Conservation (phyloP, 2,329 filamentous ascomycete genomes). For the Botryotinia calthae region DNA sequence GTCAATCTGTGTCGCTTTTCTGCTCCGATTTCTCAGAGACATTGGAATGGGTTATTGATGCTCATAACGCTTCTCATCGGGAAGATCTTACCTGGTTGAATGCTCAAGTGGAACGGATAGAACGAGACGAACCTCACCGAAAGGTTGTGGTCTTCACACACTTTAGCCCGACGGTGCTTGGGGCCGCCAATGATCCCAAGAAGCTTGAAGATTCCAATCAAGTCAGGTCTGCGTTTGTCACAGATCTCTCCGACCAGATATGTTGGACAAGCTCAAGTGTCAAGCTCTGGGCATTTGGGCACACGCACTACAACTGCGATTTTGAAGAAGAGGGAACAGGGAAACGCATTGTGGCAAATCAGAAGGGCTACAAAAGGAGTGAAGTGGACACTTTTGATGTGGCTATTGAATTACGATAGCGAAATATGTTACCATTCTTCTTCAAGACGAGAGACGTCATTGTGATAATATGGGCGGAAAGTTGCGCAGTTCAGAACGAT, state of each 20-base stretch:
- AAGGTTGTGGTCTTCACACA: slow-evolving; percentile 43
- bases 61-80: slow-evolving; percentile 19
- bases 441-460: neutral
- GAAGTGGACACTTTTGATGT: neutral
- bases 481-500: neutral
- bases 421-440: neutral
- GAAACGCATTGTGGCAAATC: slow-evolving; percentile 44
- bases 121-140: slow-evolving; percentile 36
- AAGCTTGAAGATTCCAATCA: slow-evolving; percentile 26
- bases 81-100: slow-evolving; percentile 43
- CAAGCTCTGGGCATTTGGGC: slow-evolving; percentile 46
- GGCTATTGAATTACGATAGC: neutral
- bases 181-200: slow-evolving; percentile 19
- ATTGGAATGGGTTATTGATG: slow-evolving; percentile 15
- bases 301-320: slow-evolving; percentile 46
- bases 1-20: slow-evolving; percentile 27
- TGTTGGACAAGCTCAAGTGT: slow-evolving; percentile 36
- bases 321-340: slow-evolving; percentile 36
- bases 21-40: slow-evolving; percentile 23
- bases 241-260: slow-evolving; percentile 44
- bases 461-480: neutral
- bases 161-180: slow-evolving; percentile 37
- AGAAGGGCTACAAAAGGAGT: slow-evolving; percentile 41
- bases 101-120: slow-evolving; percentile 38
- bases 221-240: slow-evolving; percentile 49